Evolutionary conservation across 2,329 filamentous ascomycete species (phyloP).

Genomic region (Teratosphaeria nubilosa): DNA sequence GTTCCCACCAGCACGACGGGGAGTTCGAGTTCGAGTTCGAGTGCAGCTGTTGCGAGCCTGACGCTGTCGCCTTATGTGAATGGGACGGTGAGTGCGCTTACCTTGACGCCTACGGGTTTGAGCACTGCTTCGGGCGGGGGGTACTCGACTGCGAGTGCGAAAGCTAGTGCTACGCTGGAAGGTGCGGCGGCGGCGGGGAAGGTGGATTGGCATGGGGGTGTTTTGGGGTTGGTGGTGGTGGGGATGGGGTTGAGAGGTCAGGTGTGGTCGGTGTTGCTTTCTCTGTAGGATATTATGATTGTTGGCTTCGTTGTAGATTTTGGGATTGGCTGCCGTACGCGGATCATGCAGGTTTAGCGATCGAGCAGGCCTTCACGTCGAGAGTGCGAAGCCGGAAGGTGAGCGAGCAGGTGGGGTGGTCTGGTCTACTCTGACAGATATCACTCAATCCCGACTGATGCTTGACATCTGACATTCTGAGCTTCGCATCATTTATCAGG

Average conservation of each 20-base stretch:
- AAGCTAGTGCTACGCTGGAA: neutral
- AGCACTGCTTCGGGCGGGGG: neutral
- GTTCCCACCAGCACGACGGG: too few species aligned
- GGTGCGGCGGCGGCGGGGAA: neutral
- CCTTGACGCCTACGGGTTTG: neutral
- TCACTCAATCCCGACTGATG: neutral
- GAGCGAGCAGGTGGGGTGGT: too few species aligned
- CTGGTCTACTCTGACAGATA: too few species aligned
- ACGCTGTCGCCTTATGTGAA: slow-evolving; percentile 4
- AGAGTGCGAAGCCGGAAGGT: too few species aligned
- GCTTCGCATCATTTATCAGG: neutral
- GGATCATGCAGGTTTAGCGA: too few species aligned
- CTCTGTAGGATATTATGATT: neutral
- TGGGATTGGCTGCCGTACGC: neutral
- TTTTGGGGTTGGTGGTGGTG: neutral
- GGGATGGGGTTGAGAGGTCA: neutral
- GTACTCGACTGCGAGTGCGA: neutral
- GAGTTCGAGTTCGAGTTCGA: neutral
- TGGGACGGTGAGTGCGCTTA: slow-evolving; percentile 4
- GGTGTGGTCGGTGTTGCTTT: too few species aligned
- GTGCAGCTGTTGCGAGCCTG: slow-evolving; percentile 1
- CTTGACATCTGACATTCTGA: neutral
- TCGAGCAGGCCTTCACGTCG: too few species aligned
- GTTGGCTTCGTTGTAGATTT: neutral
- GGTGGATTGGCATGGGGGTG: neutral